Conservation (phyloP, 1,284 basidiomycete genomes). For the Malassezia brasiliensis region DNA sequence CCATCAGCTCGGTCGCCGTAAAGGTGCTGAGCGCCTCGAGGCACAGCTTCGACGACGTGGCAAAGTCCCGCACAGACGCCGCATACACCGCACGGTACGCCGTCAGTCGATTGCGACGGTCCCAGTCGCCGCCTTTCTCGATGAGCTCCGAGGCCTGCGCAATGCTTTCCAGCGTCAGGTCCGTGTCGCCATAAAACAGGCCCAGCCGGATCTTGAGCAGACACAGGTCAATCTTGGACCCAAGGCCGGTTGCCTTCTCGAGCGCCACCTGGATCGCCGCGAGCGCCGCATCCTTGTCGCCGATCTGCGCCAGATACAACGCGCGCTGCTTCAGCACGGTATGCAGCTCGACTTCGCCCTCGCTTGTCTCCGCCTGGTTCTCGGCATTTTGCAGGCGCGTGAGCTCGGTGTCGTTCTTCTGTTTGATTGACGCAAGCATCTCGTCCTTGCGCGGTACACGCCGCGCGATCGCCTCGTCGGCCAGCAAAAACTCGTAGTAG, state of each 20-base stretch:
- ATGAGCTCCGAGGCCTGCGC: slow-evolving; percentile 74
- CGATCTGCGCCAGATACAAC: slow-evolving; percentile 76
- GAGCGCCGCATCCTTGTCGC: slow-evolving; percentile 64
- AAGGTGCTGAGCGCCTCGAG: slow-evolving; percentile 87
- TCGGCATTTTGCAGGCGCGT: slow-evolving; percentile 68
- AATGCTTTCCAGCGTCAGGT: slow-evolving; percentile 65
- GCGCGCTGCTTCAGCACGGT: slow-evolving; percentile 78
- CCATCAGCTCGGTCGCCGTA: slow-evolving; percentile 78
- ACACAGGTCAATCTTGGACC: slow-evolving; percentile 83
- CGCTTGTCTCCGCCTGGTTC: slow-evolving; percentile 75
- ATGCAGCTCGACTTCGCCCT: slow-evolving; percentile 86
- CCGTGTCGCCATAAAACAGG: slow-evolving; percentile 76
- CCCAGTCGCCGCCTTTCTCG: slow-evolving; percentile 96
- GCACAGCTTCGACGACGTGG: slow-evolving; percentile 59
- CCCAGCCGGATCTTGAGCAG: slow-evolving; percentile 81
- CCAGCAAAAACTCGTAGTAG: slow-evolving; percentile 36
- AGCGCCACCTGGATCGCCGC: slow-evolving; percentile 74
- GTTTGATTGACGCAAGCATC: slow-evolving; percentile 63
- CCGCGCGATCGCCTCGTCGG: slow-evolving; percentile 44
- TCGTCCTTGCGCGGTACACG: slow-evolving; percentile 52
- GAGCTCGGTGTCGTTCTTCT: slow-evolving; percentile 66
- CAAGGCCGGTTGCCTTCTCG: slow-evolving; percentile 84
- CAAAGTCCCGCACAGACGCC: slow-evolving; percentile 65
- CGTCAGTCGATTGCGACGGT: slow-evolving; percentile 86
- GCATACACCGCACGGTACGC: slow-evolving; percentile 84